Base-by-base conservation (phyloP, 306 rosid genomes). In the Ochetophila trinervis region DNA sequence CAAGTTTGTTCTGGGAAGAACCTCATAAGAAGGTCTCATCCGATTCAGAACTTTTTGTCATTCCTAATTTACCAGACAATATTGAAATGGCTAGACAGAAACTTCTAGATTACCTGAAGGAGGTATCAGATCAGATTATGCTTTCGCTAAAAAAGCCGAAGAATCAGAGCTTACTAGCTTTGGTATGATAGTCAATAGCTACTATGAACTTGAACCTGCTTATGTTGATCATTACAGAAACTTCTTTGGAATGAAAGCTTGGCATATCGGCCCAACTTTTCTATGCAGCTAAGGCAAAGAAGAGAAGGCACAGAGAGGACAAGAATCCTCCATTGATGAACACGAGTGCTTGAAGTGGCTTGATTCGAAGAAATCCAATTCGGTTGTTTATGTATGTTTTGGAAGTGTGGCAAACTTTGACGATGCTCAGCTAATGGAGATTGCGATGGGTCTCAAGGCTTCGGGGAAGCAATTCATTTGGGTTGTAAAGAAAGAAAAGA, bases 181-280 rank as follows among this genome's bases (percentile, higher is more conserved):
- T 68, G 89, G 91, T 1, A 72, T 79, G 60, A 53, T 85, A 51
- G 70, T 76, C 7, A 81, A 88, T 48, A 88, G 82, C 65, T 81
- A 83, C 34, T 78, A 81, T 9, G 95, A 83, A 50, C 91, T 85
- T 0, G 95, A 85, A 60, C 54, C 40, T 2, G 79, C 40, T 1
- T 85, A 83, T 68, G 80, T 73, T 17, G 80, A 88, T 69, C 34
- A 79, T 18, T 81, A 40, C 54, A 79, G 57, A 18, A 61, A 79
- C 0, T 76, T 54, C 20, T 5, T 81, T 4, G 80, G 84, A 48
- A 67, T 74, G 49, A 83, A 32, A 53, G 74, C 79, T 16, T 88
- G 95, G 89, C 91, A 77, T 17, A 70, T 85, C 9, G 95, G 95
- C 5, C 95, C 95, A 0, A 21, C 85, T 6, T 88, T 79, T 35